Conservation (phyloP, 305 asterid genomes). For the Fraxinus sp. region DNA sequence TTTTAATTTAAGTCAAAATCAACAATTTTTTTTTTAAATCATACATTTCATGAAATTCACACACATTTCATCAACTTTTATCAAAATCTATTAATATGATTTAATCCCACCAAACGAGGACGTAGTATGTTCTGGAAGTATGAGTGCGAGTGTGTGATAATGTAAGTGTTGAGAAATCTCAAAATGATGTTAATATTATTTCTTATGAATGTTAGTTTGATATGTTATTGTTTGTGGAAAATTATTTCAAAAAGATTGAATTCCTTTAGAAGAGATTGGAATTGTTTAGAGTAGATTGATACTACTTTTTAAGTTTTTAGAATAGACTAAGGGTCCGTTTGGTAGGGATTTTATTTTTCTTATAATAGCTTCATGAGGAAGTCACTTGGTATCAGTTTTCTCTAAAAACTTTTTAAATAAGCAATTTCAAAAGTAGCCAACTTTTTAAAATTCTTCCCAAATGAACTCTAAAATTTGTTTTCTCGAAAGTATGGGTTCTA, state of each 20-base stretch:
- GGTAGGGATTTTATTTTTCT: neutral
- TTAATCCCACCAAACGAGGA: neutral
- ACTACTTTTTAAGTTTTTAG: neutral
- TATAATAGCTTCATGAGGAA: neutral
- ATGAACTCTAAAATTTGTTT: neutral
- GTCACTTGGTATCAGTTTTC: neutral
- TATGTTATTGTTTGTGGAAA: neutral
- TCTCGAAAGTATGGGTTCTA: neutral
- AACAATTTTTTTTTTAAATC: too few relatives aligned
- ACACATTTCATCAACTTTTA: neutral
- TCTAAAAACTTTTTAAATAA: neutral
- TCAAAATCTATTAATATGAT: too few relatives aligned
- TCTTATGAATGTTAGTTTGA: neutral
- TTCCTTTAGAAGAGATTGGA: neutral
- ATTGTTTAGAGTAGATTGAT: neutral
- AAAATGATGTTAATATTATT: neutral
- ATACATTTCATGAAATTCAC: neutral
- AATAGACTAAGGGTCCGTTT: neutral
- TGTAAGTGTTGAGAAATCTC: neutral
- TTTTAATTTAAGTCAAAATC: too few relatives aligned
- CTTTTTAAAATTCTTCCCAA: too few relatives aligned
- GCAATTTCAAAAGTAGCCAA: neutral
- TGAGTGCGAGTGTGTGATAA: neutral
- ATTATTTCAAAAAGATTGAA: neutral
- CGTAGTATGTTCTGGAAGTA: neutral